phyloP scores from a whole-genome alignment of 2,329 filamentous ascomycete species.

The Whalleya microplaca region DNA sequence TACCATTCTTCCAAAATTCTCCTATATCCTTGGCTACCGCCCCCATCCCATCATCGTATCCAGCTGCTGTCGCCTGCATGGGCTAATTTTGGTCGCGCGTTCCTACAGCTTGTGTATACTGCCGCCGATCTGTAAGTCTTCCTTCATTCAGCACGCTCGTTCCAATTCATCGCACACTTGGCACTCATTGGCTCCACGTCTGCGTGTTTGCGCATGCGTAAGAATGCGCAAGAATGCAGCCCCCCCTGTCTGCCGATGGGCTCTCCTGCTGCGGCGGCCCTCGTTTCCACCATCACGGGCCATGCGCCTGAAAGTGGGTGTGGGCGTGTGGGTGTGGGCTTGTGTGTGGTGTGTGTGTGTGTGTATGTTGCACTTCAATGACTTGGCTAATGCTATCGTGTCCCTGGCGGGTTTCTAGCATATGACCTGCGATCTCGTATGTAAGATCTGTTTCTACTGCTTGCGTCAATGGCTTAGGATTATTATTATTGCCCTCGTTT shows the following conservation, averaged over 20 bases:
- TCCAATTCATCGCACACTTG: slow-evolving; percentile 33
- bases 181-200: slow-evolving; percentile 39
- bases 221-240: slow-evolving; percentile 17
- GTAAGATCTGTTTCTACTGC: slow-evolving; percentile 46
- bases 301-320: slow-evolving; percentile 25
- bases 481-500: slow-evolving; percentile 26
- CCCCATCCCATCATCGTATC: slow-evolving; percentile 30
- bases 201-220: slow-evolving; percentile 27
- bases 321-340: slow-evolving; percentile 8
- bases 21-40: slow-evolving; percentile 24
- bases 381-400: slow-evolving; percentile 50
- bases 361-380: slow-evolving; percentile 28
- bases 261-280: slow-evolving; percentile 12
- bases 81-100: slow-evolving; percentile 46
- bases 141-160: slow-evolving; percentile 28
- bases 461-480: slow-evolving; percentile 35
- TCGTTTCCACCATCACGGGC: slow-evolving; percentile 18
- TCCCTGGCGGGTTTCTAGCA: slow-evolving; percentile 61
- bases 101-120: slow-evolving; percentile 81
- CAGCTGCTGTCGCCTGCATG: slow-evolving; percentile 25
- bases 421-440: slow-evolving; percentile 92
- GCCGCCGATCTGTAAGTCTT: slow-evolving; percentile 82
- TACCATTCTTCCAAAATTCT: slow-evolving; percentile 32
- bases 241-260: slow-evolving; percentile 23
- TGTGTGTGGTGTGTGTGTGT: slow-evolving; percentile 16